Evolutionary conservation across 2,329 filamentous ascomycete species (phyloP).

Genomic region (Neopestalotiopsis clavispora): DNA sequence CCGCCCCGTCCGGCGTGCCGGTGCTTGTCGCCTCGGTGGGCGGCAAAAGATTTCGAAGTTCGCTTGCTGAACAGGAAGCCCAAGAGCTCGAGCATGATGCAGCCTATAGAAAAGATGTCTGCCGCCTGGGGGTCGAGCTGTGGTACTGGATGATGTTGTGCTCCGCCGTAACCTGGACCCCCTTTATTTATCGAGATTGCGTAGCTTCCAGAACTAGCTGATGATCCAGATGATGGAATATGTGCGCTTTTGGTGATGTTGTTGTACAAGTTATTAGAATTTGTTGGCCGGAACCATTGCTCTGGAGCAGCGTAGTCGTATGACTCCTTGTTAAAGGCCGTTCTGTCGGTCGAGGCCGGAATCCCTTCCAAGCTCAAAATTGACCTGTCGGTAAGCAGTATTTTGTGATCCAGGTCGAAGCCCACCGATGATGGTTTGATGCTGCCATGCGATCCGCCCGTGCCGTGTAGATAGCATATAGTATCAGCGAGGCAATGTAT

Average conservation of each 20-base stretch:
- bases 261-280: slow-evolving; percentile 34
- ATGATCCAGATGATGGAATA: slow-evolving; percentile 34
- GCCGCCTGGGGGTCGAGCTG: slow-evolving; percentile 61
- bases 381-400: slow-evolving; percentile 70
- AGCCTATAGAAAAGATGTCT: slow-evolving; percentile 76
- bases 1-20: slow-evolving; percentile 61
- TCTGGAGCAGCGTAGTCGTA: slow-evolving; percentile 80
- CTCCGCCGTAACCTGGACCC: slow-evolving; percentile 34
- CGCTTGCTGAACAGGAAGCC: slow-evolving; percentile 70
- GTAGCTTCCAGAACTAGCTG: slow-evolving; percentile 37
- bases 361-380: slow-evolving; percentile 49
- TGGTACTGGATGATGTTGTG: slow-evolving; percentile 44
- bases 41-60: slow-evolving; percentile 66
- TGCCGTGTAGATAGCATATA: slow-evolving; percentile 69
- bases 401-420: slow-evolving; percentile 67
- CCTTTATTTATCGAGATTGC: slow-evolving; percentile 44
- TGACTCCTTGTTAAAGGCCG: slow-evolving; percentile 66
- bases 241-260: slow-evolving; percentile 38
- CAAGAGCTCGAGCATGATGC: slow-evolving; percentile 74
- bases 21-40: slow-evolving; percentile 69
- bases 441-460: slow-evolving; percentile 67
- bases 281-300: slow-evolving; percentile 54
- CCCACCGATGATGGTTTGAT: slow-evolving; percentile 75
- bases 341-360: slow-evolving; percentile 47
- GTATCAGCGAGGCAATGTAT: slow-evolving; percentile 75